Evolutionary conservation across 768 basidiomycete genomes (phyloP).

Genomic region (Russula dissimulans): DNA sequence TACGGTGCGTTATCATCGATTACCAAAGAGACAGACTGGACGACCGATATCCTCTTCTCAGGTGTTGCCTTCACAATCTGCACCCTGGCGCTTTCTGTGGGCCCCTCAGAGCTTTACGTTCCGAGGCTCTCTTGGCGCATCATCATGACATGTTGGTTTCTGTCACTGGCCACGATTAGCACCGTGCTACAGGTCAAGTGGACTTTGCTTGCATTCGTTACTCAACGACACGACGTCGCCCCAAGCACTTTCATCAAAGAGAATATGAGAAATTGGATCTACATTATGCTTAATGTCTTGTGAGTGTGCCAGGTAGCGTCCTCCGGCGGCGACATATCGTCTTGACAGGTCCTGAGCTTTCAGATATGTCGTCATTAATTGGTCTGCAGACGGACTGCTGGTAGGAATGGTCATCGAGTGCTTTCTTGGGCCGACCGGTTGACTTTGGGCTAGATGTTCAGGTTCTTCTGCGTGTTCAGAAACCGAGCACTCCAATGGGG

Average conservation of each 20-base stretch:
- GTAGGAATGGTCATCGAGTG: conserved; percentile 9
- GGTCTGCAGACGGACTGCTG: conserved; percentile 25
- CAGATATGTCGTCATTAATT: conserved; percentile 26
- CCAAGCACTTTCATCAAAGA: conserved; percentile 21
- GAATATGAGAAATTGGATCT: conserved; percentile 15
- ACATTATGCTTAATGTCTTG: conserved; percentile 22
- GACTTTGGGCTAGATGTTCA: neutral
- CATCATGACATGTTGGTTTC: conserved; percentile 11
- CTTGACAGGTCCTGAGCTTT: conserved; percentile 2
- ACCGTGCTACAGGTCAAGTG: conserved; percentile 14
- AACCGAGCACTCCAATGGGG: neutral
- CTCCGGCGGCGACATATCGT: neutral
- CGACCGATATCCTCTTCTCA: neutral
- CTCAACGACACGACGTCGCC: conserved; percentile 19
- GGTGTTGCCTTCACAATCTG: conserved; percentile 20
- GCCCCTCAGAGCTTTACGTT: neutral
- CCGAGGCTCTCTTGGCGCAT: neutral
- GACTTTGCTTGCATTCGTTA: conserved; percentile 22
- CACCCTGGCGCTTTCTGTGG: neutral
- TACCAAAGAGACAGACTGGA: neutral
- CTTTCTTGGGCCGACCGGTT: neutral
- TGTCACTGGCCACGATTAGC: conserved; percentile 8
- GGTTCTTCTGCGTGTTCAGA: conserved; percentile 4
- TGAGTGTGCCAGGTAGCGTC: conserved; percentile 13
- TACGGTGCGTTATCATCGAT: conserved; percentile 20